Evolutionary conservation across 768 basidiomycete genomes (phyloP), one percentile per base, ranked within the genome.

Genomic region (Mycena olivaceomarginata): DNA sequence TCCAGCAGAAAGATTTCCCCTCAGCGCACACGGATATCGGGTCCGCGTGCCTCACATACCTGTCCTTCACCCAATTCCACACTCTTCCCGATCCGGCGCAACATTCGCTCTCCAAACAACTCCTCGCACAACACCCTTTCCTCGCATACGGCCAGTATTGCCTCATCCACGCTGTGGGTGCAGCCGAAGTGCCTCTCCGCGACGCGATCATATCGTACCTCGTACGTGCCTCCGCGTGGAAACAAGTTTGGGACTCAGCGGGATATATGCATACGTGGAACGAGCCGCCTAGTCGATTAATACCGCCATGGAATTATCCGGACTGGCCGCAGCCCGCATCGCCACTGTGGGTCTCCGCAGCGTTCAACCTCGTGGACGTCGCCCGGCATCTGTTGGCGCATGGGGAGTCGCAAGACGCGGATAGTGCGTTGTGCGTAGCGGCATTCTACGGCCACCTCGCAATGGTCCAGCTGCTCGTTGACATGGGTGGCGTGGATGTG

Each of bases 231-330:
- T 41, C 39, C 11, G 15, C 22, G 8, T 63, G 62, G 64, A 65
- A 65, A 43, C 67, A 67, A 57, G 39, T 48, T 25, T 69, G 67
- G 40, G 40, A 69, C 67, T 43, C 64, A 13, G 62, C 62, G 45
- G 51, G 25, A 31, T 45, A 56, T 56, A 9, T 25, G 6, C 41
- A 20, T 12, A 18, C 25, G 25, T 8, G 15, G 25, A 18, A 16
- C 15, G 25, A 31, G 46, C 31, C 5, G 5, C 25, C 8, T 8
- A 48, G 62, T 39, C 22, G 20, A 16, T 67, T 67, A 22, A 51
- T 67, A 51, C 46, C 45, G 25, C 46, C 45, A n/a, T 67, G 66
- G 66, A 51, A 67, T 67, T 67, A 48, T 67, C 66, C 66, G 8
- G 66, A 51, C 48, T 67, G 66, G 66, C 25, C 22, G 48, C 13